Conservation (phyloP, 371 early-diverging fungal species). For the Apophysomyces trapeziformis region DNA sequence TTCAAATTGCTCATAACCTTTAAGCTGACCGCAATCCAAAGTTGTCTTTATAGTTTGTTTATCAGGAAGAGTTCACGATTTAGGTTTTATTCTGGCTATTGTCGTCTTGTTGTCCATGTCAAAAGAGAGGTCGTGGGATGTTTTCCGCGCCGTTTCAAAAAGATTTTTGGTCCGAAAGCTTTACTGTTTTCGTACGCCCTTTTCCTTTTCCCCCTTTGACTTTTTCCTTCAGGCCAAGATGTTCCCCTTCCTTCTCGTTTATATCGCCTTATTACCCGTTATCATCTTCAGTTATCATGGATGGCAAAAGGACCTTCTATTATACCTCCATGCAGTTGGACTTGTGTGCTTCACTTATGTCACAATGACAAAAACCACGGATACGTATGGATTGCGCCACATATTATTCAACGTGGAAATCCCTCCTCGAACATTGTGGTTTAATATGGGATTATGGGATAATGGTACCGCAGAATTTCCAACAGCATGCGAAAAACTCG, state of each 20-base stretch:
- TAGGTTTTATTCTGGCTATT: no score
- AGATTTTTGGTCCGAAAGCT: no score
- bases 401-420: constrained; percentile 36
- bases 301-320: constrained; percentile 6
- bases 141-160: no score
- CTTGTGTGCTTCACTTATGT: constrained; percentile 16
- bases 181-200: background rate
- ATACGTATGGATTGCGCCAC: constrained; percentile 43
- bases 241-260: background rate
- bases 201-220: background rate
- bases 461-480: constrained; percentile 20
- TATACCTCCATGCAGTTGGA: constrained; percentile 41
- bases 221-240: background rate
- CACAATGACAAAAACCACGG: constrained; percentile 10
- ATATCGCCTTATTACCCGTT: constrained; percentile 13
- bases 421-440: constrained; percentile 47
- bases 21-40: no score
- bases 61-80: no score
- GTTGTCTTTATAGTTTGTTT: no score
- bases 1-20: no score
- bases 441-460: constrained; percentile 55
- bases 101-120: no score
- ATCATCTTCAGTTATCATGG: constrained; percentile 8
- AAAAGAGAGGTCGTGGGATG: no score
- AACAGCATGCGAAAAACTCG: constrained; percentile 38